Evolutionary conservation across 208 protist species (phyloP).

Genomic region (Crithidia mellificae): DNA sequence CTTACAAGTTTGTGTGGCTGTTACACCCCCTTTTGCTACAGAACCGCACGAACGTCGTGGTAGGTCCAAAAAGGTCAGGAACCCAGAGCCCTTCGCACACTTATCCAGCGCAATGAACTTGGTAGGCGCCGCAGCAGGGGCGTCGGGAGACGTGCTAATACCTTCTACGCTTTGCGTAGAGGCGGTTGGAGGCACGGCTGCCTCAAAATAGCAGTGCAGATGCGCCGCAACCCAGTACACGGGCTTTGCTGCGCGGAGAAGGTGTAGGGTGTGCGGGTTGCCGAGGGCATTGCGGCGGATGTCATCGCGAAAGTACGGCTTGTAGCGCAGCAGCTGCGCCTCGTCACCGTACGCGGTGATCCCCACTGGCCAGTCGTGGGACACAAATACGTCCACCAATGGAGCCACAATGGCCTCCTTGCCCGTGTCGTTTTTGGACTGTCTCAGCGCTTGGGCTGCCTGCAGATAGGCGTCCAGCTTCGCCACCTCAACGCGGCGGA

Average conservation of each 20-base stretch:
- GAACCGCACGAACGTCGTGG: constrained; percentile 23
- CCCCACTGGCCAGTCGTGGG: constrained; percentile 91
- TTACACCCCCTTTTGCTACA: background rate
- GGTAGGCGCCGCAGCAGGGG: constrained; percentile 11
- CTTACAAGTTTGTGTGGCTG: too few species aligned
- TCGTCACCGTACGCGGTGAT: constrained; percentile 88
- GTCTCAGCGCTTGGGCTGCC: constrained; percentile 21
- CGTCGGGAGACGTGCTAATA: too few species aligned
- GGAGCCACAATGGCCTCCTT: constrained; percentile 3
- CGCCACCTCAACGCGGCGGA: constrained; percentile 82
- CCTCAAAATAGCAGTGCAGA: constrained; percentile 89
- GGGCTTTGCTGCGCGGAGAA: constrained; percentile 63
- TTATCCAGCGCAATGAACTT: constrained; percentile 91
- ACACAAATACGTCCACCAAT: constrained; percentile 78
- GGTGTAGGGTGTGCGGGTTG: constrained; percentile 76
- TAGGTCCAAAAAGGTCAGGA: constrained; percentile 79
- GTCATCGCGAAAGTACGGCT: constrained; percentile 89
- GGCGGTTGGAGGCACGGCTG: constrained; percentile 60
- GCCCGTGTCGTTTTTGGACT: background rate
- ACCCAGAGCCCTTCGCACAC: constrained; percentile 74
- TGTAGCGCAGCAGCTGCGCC: constrained; percentile 73
- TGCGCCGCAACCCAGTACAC: constrained; percentile 87
- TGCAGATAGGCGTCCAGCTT: constrained; percentile 67
- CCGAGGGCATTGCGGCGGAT: constrained; percentile 73
- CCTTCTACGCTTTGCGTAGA: too few species aligned